A percentile compares a stretch with the other conserved stretches of the same genome.
phyloP scores from a whole-genome alignment of 1,284 basidiomycete genomes.

The Quambalaria eucalypti region DNA sequence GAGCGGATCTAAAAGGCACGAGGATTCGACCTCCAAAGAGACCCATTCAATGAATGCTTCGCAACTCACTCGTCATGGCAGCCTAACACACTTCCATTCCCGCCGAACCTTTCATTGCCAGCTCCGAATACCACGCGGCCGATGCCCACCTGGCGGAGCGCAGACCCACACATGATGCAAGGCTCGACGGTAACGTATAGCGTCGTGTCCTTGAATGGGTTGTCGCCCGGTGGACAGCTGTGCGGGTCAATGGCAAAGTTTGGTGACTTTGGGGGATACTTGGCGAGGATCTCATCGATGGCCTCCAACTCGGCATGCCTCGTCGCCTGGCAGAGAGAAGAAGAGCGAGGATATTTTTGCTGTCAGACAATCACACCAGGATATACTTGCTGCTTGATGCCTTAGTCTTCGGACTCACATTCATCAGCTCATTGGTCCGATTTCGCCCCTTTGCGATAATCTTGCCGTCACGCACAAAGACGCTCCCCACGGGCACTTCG shows the following conservation, averaged over 20 bases:
- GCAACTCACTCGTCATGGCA: conserved; percentile 66
- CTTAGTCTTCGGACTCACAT: conserved; percentile 51
- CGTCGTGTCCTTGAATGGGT: conserved; percentile 64
- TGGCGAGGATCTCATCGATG: conserved; percentile 70
- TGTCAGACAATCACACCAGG: background rate
- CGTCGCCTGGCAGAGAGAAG: conserved; percentile 61
- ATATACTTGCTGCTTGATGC: too few species aligned
- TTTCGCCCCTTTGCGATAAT: conserved; percentile 81
- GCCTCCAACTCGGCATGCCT: conserved; percentile 96
- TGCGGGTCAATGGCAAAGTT: conserved; percentile 34
- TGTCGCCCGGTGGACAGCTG: conserved; percentile 25
- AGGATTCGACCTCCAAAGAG: conserved; percentile 3
- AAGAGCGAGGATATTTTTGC: background rate
- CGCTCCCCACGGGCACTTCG: conserved; percentile 94
- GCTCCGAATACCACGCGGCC: conserved; percentile 85
- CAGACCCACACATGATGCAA: conserved; percentile 97
- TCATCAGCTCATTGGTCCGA: conserved; percentile 69
- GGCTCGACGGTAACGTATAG: conserved; percentile 98
- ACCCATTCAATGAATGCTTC: background rate
- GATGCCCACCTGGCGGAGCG: conserved; percentile 85
- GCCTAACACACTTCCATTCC: conserved; percentile 86
- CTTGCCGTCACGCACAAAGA: conserved; percentile 70
- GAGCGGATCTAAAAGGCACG: background rate
- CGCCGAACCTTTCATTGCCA: conserved; percentile 92
- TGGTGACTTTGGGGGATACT: conserved; percentile 47